phyloP scores from a whole-genome alignment of 495 filamentous ascomycete genomes.

The Daldinia vernicosa region DNA sequence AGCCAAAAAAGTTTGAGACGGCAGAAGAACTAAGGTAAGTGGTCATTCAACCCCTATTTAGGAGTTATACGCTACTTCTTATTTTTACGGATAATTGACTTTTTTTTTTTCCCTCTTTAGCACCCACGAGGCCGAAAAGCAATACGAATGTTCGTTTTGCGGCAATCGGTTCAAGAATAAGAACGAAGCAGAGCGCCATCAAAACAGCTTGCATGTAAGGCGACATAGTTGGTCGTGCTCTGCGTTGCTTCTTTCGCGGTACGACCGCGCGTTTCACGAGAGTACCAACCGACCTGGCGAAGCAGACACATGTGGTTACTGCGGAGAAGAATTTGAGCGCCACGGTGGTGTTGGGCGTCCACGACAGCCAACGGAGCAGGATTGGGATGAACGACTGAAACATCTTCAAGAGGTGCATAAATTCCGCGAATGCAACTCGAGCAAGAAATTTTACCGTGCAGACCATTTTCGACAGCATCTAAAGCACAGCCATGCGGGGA shows the following conservation, averaged over 20 bases:
- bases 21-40: conserved; percentile 85
- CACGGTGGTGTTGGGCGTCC: conserved; percentile 52
- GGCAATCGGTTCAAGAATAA: conserved; percentile 99
- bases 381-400: conserved; percentile 86
- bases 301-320: conserved; percentile 91
- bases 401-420: conserved; percentile 94
- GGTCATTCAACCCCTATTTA: background rate
- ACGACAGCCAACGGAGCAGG: conserved; percentile 58
- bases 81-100: conserved; percentile 25
- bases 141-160: conserved; percentile 92
- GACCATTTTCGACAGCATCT: conserved; percentile 98
- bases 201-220: conserved; percentile 94
- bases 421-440: conserved; percentile 96
- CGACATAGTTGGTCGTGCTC: conserved; percentile 99
- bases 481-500: conserved; percentile 96
- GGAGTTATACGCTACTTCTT: background rate
- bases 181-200: conserved; percentile 97
- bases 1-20: conserved; percentile 96
- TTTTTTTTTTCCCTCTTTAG: conserved; percentile 48
- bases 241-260: conserved; percentile 69
- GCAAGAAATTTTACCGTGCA: conserved; percentile 97
- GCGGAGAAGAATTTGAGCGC: conserved; percentile 89
- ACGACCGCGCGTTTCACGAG: conserved; percentile 84
- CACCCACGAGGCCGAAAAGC: conserved; percentile 89
- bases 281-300: conserved; percentile 67